phyloP scores from a whole-genome alignment of 495 filamentous ascomycete genomes.

The Opeltia flavorubescens region DNA sequence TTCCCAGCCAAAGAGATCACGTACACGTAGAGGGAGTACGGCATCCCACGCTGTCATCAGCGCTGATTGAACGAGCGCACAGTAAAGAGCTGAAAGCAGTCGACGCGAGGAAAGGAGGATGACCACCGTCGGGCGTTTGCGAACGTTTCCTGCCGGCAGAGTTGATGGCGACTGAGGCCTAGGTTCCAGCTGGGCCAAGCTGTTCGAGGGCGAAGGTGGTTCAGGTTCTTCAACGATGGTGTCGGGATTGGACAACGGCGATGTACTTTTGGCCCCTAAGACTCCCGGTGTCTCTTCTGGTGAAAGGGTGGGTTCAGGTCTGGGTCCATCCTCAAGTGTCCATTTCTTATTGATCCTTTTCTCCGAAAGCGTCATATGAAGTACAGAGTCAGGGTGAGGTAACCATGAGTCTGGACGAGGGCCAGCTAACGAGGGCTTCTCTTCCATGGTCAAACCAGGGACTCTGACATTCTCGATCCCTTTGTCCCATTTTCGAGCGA shows the following conservation, averaged over 20 bases:
- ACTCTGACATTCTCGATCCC: conserved; percentile 1
- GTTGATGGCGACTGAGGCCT: neutral
- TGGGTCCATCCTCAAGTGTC: neutral
- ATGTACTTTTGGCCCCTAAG: neutral
- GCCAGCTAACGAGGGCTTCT: neutral
- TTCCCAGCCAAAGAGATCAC: conserved; percentile 40
- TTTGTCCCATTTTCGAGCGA: conserved; percentile 48
- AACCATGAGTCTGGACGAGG: neutral
- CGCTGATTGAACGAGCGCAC: conserved; percentile 40
- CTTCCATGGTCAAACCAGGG: neutral
- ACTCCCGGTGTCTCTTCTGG: neutral
- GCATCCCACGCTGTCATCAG: conserved; percentile 44
- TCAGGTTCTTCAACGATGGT: neutral
- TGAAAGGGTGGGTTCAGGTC: neutral
- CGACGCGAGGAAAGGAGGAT: conserved; percentile 43
- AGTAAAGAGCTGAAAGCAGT: conserved; percentile 41
- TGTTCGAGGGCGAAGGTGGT: neutral
- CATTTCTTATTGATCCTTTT: neutral
- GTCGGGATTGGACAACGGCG: neutral
- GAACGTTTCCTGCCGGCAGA: neutral
- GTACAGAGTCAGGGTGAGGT: neutral
- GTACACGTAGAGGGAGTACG: conserved; percentile 41
- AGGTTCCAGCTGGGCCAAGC: neutral
- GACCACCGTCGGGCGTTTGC: conserved; percentile 16
- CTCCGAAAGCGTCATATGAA: neutral